These are phyloP conservation scores for Colletotrichum magnum DNA, from an alignment of 2,329 filamentous ascomycete genomes.

Conservation along the genomic window DNA sequence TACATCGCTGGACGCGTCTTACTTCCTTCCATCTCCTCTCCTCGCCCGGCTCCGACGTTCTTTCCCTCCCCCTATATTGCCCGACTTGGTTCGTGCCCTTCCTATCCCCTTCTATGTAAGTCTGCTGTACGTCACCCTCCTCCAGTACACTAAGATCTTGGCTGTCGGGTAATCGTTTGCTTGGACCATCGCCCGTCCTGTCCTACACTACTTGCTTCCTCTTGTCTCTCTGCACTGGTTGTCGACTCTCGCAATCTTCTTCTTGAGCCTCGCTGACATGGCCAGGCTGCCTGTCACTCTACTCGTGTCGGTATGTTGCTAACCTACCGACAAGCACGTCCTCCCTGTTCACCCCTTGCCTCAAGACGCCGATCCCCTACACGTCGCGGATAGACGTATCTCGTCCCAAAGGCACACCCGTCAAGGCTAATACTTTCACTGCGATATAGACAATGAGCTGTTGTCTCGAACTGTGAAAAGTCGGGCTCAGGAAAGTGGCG, in stretches of 20 bases:
- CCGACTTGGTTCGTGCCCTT: conserved; percentile 4
- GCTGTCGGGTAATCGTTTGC: too few species aligned
- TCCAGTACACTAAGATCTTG: too few species aligned
- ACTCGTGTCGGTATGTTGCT: conserved; percentile 9
- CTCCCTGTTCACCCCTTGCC: conserved; percentile 17
- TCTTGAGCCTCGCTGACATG: neutral
- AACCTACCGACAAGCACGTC: conserved; percentile 6
- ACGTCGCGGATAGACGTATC: neutral
- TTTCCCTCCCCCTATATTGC: conserved; percentile 15
- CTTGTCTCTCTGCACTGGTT: too few species aligned
- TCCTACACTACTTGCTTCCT: too few species aligned
- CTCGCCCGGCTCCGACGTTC: conserved; percentile 6
- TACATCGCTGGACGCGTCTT: conserved; percentile 5
- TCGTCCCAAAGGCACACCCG: too few species aligned
- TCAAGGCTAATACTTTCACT: conserved; percentile 7
- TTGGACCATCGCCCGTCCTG: too few species aligned
- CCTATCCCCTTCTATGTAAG: neutral
- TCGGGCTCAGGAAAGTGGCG: conserved; percentile 22
- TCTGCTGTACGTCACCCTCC: neutral
- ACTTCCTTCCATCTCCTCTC: conserved; percentile 21
- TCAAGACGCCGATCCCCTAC: conserved; percentile 14
- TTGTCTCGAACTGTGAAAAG: conserved; percentile 31
- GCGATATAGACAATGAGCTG: conserved; percentile 32
- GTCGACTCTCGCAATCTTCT: too few species aligned
- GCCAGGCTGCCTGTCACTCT: conserved; percentile 1